Base-by-base conservation (phyloP, 257 asterid species). In the Lithospermum erythrorhizon region DNA sequence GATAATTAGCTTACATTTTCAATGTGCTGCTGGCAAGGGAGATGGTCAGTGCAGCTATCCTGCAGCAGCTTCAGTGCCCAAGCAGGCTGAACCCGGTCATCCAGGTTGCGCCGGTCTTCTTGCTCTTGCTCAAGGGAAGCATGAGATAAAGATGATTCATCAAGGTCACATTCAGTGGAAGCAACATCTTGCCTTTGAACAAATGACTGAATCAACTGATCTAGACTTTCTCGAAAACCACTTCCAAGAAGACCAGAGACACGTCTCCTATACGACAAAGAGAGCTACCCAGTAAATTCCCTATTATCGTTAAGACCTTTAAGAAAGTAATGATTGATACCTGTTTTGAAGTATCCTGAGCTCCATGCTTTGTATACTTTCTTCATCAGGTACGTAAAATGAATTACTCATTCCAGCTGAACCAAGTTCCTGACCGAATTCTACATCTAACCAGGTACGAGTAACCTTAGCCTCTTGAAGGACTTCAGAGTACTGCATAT, bases 321-420 rank as follows among this genome's bases (percentile, higher is more conserved):
- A 2, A 6, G 6, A 30, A 45, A 18, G 30, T 17, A 52, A 30
- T 6, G 20, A 35, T 0, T 23, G 10, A 3, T 63, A 90, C 98
- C 95, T 71, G 84, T 94, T 87, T 60, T 77, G 85, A 62, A 91
- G 91, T 68, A 86, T 94, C 79, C 94, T 82, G 32, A 91, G 80
- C 73, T 91, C 98, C 65, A 72, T 71, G 62, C 64, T 79, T 57
- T 65, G 77, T 61, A 57, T 83, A 76, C 78, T 82, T 55, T 85
- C 91, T 75, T 85, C 87, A 61, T 75, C 83, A 4, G 77, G 75
- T 58, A 78, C 73, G 72, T 74, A 78, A 61, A 73, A 62, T 3
- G 80, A n/a, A 51, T 73, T 82, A 58, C 54, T 64, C 63, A 85
- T 74, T 63, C 79, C 78, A 54, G 65, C 49, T 55, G 87, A 60